These are phyloP conservation scores for Syzygium malaccense DNA, from an alignment of 441 rosid species.

Conservation along the genomic window DNA sequence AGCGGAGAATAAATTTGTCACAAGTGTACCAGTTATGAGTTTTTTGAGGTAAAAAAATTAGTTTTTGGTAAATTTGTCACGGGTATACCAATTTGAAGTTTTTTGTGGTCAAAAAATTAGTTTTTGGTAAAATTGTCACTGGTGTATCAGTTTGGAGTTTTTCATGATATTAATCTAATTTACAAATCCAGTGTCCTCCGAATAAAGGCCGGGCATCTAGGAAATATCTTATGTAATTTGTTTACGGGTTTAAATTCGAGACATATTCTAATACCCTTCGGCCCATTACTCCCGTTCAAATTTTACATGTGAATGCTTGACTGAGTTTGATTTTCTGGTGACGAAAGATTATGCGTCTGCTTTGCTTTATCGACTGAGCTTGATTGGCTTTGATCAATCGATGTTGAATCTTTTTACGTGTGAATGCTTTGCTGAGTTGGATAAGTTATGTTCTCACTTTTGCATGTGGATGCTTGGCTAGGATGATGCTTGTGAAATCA, in stretches of 20 bases:
- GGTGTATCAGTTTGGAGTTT: fast-evolving
- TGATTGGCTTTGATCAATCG: not conserved
- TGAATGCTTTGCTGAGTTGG: not conserved
- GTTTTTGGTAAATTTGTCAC: too few species aligned
- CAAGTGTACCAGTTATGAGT: too few species aligned
- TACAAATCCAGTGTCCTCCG: not conserved
- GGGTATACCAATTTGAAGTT: fast-evolving
- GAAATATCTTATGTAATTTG: fast-evolving
- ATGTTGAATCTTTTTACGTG: not conserved
- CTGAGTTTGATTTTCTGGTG: fast-evolving
- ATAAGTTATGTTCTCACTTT: not conserved
- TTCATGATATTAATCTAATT: not conserved
- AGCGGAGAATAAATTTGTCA: too few species aligned
- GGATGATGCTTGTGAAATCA: not conserved
- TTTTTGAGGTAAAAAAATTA: too few species aligned
- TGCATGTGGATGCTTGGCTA: not conserved
- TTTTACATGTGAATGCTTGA: not conserved
- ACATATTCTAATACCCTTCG: fast-evolving
- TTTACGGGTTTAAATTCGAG: fast-evolving
- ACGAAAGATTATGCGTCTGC: not conserved
- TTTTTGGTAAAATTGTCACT: too few species aligned
- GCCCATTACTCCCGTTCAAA: fast-evolving
- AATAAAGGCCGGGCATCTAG: fast-evolving
- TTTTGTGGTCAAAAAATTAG: too few species aligned
- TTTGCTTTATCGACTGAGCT: not conserved